A percentile compares a stretch with the other conserved stretches of the same genome.
These are phyloP conservation scores for Fusarium sp. DNA, from an alignment of 2,329 filamentous ascomycete genomes.

Conservation along the genomic window DNA sequence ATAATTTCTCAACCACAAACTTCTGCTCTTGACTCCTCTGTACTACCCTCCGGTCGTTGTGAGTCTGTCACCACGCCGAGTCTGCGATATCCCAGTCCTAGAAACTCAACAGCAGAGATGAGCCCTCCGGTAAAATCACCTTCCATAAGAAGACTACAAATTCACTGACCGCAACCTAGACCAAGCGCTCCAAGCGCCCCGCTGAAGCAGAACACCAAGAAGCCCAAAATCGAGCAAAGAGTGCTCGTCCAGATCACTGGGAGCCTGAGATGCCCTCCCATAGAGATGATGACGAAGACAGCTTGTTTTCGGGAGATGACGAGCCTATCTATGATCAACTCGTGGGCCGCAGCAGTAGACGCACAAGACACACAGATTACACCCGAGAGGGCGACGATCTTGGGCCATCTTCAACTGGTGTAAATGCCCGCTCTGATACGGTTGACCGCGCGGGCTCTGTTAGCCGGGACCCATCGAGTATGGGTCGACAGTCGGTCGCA, in stretches of 20 bases:
- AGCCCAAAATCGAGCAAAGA: constrained; percentile 1
- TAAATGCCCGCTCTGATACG: background rate
- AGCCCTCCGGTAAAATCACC: background rate
- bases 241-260: background rate
- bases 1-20: background rate
- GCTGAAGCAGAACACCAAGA: constrained; percentile 12
- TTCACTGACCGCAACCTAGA: background rate
- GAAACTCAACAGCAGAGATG: background rate
- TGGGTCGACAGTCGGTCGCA: background rate
- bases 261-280: background rate
- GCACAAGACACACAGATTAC: constrained; percentile 1
- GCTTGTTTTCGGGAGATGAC: background rate
- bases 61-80: background rate
- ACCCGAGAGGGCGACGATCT: background rate
- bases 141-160: background rate
- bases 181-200: background rate
- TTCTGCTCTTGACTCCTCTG: no score
- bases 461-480: background rate
- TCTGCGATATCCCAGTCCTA: no score
- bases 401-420: background rate
- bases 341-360: background rate
- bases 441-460: background rate
- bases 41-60: no score
- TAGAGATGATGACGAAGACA: background rate
- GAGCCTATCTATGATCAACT: background rate